phyloP scores from a whole-genome alignment of 208 protist species.

The Tritrichomonas musculus region DNA sequence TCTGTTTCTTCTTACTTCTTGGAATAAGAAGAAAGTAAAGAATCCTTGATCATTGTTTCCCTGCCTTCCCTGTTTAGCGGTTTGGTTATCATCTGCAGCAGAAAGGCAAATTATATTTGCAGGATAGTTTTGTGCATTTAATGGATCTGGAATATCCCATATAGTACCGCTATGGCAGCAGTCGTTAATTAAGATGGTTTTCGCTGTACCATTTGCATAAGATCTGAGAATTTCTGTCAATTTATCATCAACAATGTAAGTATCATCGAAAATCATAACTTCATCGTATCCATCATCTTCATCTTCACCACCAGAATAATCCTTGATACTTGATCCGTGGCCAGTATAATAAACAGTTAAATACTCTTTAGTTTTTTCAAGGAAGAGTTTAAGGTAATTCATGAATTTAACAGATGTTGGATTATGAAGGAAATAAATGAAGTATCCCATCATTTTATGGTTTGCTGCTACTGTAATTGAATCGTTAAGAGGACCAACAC shows the following conservation, averaged over 20 bases:
- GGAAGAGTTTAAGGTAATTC: neutral
- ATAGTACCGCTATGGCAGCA: neutral
- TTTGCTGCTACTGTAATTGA: neutral
- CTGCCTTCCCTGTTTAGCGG: neutral
- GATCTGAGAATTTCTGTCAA: neutral
- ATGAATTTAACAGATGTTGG: neutral
- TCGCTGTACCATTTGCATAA: neutral
- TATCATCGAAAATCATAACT: neutral
- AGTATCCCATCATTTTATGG: neutral
- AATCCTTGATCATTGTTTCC: neutral
- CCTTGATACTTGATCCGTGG: neutral
- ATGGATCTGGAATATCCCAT: too few species aligned
- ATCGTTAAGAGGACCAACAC: slow-evolving; percentile 14
- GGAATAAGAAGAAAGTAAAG: neutral
- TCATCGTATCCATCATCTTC: neutral
- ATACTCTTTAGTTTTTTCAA: neutral
- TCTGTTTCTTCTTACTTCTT: too few species aligned
- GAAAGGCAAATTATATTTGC: neutral
- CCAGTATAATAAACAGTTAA: neutral
- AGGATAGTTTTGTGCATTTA: neutral
- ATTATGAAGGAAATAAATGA: neutral
- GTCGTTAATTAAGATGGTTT: neutral
- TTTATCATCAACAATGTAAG: neutral
- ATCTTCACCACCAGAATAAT: neutral
- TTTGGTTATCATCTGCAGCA: neutral